Conservation (phyloP, 169 alveolate species). For the Sarcocystis neurona region DNA sequence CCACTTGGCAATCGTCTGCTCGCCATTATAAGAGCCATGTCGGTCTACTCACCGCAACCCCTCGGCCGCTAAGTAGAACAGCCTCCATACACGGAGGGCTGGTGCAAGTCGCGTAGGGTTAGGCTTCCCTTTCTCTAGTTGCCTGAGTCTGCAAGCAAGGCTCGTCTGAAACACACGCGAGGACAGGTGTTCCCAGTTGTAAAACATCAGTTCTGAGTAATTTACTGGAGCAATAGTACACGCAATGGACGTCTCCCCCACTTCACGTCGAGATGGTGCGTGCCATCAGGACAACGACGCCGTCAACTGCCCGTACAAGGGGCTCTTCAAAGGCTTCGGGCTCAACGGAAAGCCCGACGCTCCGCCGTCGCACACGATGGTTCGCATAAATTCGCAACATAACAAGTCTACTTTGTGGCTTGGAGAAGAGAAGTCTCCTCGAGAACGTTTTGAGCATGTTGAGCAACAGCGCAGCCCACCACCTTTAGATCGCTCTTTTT, state of each 20-base stretch:
- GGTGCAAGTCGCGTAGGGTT: too few species aligned
- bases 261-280: not conserved
- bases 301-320: slow-evolving; percentile 14
- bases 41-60: too few species aligned
- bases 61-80: too few species aligned
- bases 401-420: not conserved
- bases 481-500: not conserved
- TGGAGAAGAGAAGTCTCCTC: not conserved
- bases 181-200: too few species aligned
- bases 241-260: not conserved
- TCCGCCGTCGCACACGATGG: not conserved
- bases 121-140: too few species aligned
- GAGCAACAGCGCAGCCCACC: not conserved
- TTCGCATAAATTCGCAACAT: not conserved
- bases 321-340: slow-evolving; percentile 27
- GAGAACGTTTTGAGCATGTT: not conserved
- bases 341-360: not conserved
- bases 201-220: too few species aligned
- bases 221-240: not conserved
- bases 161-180: too few species aligned
- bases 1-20: too few species aligned
- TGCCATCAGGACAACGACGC: slow-evolving; percentile 3
- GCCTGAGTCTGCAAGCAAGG: too few species aligned
- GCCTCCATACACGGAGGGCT: too few species aligned
- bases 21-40: too few species aligned